phyloP scores from a whole-genome alignment of 306 rosid genomes.

The Begonia peltatifolia region DNA sequence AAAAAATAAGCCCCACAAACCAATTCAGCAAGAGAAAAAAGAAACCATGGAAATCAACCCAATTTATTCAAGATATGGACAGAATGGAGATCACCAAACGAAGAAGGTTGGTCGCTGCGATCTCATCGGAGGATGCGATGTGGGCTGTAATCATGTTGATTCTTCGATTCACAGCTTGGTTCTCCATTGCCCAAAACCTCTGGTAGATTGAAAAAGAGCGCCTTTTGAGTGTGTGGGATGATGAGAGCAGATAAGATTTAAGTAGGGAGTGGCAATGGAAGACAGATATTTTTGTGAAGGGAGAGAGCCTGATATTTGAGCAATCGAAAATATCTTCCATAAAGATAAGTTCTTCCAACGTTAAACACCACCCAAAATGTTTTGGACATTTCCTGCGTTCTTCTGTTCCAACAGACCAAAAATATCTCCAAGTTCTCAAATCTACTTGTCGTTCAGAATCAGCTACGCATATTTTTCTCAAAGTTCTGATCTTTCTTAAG shows the following conservation, averaged over 20 bases:
- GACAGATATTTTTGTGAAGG: neutral
- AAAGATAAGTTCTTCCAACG: too few relatives aligned
- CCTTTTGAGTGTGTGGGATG: neutral
- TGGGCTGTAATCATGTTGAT: conserved; percentile 46
- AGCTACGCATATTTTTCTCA: too few relatives aligned
- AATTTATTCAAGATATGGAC: neutral
- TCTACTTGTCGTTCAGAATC: too few relatives aligned
- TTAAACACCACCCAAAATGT: too few relatives aligned
- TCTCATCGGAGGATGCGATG: conserved; percentile 38
- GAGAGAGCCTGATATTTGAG: neutral
- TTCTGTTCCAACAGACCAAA: too few relatives aligned
- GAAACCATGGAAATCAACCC: neutral
- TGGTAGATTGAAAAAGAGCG: neutral
- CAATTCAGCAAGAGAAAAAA: conserved; percentile 4
- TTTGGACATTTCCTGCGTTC: too few relatives aligned
- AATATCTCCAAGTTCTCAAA: too few relatives aligned
- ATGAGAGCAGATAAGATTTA: too few relatives aligned
- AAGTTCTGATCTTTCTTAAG: too few relatives aligned
- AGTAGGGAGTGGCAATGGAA: too few relatives aligned
- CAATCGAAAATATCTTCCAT: too few relatives aligned
- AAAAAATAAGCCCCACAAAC: conserved; percentile 9
- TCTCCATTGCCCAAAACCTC: conserved; percentile 31
- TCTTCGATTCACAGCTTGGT: conserved; percentile 49
- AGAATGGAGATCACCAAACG: conserved; percentile 33
- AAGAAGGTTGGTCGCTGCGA: conserved; percentile 33